These are phyloP conservation scores for Penicillium coffeae DNA, from an alignment of 495 filamentous ascomycete species.

Conservation along the genomic window DNA sequence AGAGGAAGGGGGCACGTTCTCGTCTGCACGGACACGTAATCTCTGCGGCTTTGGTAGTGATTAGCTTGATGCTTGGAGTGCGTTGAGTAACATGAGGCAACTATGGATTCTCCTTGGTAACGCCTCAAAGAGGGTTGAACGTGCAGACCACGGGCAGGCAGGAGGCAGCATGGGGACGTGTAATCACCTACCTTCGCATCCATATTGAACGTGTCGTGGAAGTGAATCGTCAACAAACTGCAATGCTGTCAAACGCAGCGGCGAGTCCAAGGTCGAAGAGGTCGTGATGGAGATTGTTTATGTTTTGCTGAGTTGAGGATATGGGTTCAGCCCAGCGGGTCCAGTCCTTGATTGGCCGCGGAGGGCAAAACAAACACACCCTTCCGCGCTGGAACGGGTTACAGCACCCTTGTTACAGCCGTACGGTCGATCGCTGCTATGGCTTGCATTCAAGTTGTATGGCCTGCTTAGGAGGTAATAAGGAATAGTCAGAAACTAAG, in stretches of 20 bases:
- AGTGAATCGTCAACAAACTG: neutral
- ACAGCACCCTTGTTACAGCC: neutral
- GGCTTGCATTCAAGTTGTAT: too few relatives aligned
- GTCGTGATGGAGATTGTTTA: slow-evolving; percentile 29
- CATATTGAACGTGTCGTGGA: slow-evolving; percentile 21
- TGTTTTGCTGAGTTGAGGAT: slow-evolving; percentile 27
- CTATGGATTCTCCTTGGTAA: neutral
- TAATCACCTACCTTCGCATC: slow-evolving; percentile 41
- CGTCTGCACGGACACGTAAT: slow-evolving; percentile 56
- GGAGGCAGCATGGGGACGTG: too few relatives aligned
- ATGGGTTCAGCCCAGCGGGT: slow-evolving; percentile 6
- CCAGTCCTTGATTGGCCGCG: slow-evolving; percentile 15
- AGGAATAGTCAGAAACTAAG: too few relatives aligned
- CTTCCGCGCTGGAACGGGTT: neutral
- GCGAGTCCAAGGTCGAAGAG: slow-evolving; percentile 4
- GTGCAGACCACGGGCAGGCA: too few relatives aligned
- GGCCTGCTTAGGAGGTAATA: too few relatives aligned
- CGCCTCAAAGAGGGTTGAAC: too few relatives aligned
- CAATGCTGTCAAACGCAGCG: slow-evolving; percentile 1
- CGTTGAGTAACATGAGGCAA: neutral
- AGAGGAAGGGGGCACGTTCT: slow-evolving; percentile 56
- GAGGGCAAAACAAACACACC: slow-evolving; percentile 26
- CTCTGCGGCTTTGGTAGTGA: slow-evolving; percentile 4
- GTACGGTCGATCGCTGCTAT: too few relatives aligned
- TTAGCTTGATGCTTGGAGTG: slow-evolving; percentile 1